A percentile compares a stretch with the other conserved stretches of the same genome.
phyloP scores from a whole-genome alignment of 352 stramenopile species.

The Pythium angustatum region DNA sequence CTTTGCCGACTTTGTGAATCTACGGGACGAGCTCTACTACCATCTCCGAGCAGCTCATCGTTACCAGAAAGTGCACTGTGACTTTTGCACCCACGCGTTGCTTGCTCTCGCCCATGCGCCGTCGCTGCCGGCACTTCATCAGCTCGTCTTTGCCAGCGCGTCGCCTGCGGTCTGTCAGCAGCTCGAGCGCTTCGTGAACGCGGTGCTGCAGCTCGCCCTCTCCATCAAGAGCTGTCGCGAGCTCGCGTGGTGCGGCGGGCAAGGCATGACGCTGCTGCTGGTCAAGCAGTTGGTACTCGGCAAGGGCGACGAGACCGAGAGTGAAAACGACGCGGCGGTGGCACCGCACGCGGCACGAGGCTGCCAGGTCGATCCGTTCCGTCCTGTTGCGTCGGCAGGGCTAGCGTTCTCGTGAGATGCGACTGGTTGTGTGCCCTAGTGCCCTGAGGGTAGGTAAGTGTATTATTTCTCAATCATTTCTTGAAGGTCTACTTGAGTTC shows the following conservation, averaged over 20 bases:
- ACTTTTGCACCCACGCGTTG: neutral
- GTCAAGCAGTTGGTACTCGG: slow-evolving; percentile 20
- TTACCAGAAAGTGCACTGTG: slow-evolving; percentile 5
- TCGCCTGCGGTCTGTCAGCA: neutral
- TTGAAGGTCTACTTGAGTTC: neutral
- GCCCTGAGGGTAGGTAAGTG: too few species aligned
- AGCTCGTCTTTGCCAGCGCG: slow-evolving; percentile 1
- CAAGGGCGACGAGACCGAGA: slow-evolving; percentile 4
- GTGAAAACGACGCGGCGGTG: neutral
- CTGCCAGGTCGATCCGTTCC: slow-evolving; percentile 6
- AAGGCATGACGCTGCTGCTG: slow-evolving; percentile 11
- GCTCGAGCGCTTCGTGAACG: slow-evolving; percentile 10
- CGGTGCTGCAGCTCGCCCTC: slow-evolving; percentile 2
- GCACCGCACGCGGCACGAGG: neutral
- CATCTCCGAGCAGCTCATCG: slow-evolving; percentile 7
- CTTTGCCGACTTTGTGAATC: slow-evolving; percentile 13
- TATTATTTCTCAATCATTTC: neutral
- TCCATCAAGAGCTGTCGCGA: neutral
- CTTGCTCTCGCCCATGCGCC: neutral
- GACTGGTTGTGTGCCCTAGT: too few species aligned
- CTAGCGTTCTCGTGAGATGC: slow-evolving; percentile 12
- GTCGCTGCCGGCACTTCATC: neutral
- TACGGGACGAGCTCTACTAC: slow-evolving; percentile 11
- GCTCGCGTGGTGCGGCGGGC: slow-evolving; percentile 1
- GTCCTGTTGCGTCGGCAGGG: neutral